Base-by-base conservation (phyloP, 805 yeast genomes). In the Ogataea methanolica region DNA sequence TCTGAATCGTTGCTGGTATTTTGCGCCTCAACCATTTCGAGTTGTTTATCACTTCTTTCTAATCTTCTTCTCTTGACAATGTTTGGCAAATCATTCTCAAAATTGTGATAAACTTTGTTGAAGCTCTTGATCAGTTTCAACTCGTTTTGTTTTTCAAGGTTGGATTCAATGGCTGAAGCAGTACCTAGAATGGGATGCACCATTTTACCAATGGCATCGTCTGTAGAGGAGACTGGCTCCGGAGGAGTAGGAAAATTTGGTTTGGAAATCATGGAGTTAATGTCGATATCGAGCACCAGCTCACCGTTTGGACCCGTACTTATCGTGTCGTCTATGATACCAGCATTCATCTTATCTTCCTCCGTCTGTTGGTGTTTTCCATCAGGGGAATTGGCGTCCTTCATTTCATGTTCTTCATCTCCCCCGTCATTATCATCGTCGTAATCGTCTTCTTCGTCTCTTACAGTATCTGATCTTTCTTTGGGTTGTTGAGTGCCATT, bases 71-170 rank as follows among this genome's bases (percentile, higher is more conserved):
- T 75, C 57, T 88, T 86, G 46, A 83, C 71, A 46, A 88, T 71
- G 1, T 91, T 87, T 45, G 88, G 95, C 45, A 76, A 61, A 62
- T 87, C 96, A 59, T 80, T 78, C 61, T 87, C 95, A 60, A 85
- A 85, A 55, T 75, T 80, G 59, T 86, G 94, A 58, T 86, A 86
- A 4, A 85, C 78, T 54, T 79, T 83, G 66, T 82, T 82, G 69
- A 85, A 84, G 59, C 80, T 85, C 49, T 74, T 78, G 48, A 85
- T 79, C 40, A 78, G 48, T 44, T 63, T 65, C 15, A 64, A 42
- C 51, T 67, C 72, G 42, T 67, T 69, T 45, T 60, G 65, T 29
- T 64, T 63, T 44, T 66, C 71, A 41, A 73, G 71, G 51, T 73
- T 75, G 12, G 78, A 78, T 59, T 65, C 54, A 61, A 67, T 51